Conservation (phyloP, 805 yeast species). For the Yamadazyma tumulicola region DNA sequence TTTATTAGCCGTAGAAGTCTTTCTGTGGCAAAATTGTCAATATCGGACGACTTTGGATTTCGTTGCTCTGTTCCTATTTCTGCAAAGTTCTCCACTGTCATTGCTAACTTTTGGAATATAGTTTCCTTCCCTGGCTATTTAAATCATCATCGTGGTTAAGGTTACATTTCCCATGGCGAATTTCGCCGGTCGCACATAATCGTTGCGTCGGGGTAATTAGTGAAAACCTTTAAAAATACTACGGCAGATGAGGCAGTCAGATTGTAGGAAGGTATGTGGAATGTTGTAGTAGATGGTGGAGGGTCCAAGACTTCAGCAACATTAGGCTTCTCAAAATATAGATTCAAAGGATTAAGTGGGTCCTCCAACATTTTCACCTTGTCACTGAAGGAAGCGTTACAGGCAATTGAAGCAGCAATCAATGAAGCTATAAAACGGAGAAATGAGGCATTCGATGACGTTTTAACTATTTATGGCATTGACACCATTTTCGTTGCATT, state of each 20-base stretch:
- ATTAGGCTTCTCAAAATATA: neutral
- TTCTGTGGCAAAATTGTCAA: slow-evolving; percentile 14
- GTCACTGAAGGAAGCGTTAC: neutral
- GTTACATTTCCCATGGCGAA: no score
- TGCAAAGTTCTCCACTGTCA: slow-evolving; percentile 1
- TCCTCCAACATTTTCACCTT: slow-evolving; percentile 1
- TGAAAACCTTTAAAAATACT: no score
- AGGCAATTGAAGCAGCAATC: neutral
- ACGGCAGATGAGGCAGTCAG: no score
- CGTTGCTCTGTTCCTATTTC: slow-evolving; percentile 1
- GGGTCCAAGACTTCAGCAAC: slow-evolving; percentile 2
- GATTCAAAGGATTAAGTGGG: slow-evolving; percentile 2
- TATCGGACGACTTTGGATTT: slow-evolving; percentile 1
- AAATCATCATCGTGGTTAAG: no score
- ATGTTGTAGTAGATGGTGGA: slow-evolving; percentile 3
- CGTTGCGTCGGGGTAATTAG: no score
- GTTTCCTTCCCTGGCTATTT: no score
- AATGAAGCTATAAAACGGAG: neutral
- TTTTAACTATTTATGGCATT: neutral
- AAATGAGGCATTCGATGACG: neutral
- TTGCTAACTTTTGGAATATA: no score
- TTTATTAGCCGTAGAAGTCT: slow-evolving; percentile 16
- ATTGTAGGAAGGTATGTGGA: neutral
- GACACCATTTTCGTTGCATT: slow-evolving; percentile 1
- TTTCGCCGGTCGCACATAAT: no score